Conservation (phyloP, 306 rosid species). For the Prinsepia uniflora region DNA sequence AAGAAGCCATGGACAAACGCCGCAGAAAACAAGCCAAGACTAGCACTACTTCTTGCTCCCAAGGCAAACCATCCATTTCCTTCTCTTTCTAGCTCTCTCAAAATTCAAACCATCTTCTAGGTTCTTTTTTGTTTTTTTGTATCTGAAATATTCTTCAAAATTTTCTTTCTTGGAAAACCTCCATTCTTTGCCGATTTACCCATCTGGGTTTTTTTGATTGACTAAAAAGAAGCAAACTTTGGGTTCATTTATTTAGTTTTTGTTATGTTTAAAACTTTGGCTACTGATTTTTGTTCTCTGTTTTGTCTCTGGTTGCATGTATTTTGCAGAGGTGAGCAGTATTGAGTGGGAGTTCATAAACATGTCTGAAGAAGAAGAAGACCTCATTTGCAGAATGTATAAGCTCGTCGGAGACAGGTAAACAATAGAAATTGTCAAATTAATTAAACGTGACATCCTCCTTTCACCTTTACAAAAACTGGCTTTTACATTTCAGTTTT, state of each 20-base stretch:
- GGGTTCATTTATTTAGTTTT: not conserved
- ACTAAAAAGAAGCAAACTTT: not conserved
- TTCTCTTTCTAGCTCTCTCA: not conserved
- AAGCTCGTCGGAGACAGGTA: conserved; percentile 60
- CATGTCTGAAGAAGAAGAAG: conserved; percentile 57
- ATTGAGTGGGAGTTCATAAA: conserved; percentile 52
- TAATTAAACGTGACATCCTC: not conserved
- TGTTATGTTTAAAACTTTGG: too few relatives aligned
- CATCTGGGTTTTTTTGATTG: not conserved
- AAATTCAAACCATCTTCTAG: conserved; percentile 10
- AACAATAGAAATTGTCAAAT: not conserved
- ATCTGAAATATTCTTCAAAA: not conserved
- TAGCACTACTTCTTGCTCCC: conserved; percentile 23
- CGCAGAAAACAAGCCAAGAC: conserved; percentile 33
- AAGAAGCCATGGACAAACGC: conserved; percentile 34
- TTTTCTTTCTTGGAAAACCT: not conserved
- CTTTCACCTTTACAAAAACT: too few relatives aligned
- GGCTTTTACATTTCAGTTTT: not conserved
- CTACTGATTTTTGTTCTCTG: not conserved
- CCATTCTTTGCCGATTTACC: not conserved
- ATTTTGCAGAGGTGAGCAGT: conserved; percentile 52
- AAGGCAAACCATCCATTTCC: conserved; percentile 27
- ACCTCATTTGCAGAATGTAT: conserved; percentile 54
- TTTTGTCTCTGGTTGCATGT: conserved; percentile 3
- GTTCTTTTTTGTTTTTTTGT: not conserved